These are phyloP conservation scores for Beauveria rudraprayagi DNA, from an alignment of 2,329 filamentous ascomycete species.

Conservation along the genomic window DNA sequence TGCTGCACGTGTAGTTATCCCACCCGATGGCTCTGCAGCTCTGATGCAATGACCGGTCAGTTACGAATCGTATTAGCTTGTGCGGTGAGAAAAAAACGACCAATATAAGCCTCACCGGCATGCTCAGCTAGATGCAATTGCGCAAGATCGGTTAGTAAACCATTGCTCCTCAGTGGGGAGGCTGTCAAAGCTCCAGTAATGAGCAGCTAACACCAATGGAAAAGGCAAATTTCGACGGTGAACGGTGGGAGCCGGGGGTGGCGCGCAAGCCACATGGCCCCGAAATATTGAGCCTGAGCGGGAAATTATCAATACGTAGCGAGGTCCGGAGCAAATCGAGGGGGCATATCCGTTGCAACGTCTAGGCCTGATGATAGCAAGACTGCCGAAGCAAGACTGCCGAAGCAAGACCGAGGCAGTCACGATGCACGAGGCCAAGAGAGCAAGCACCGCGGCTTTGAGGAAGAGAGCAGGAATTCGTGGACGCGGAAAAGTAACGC, in stretches of 20 bases:
- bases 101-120: background rate
- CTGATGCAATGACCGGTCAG: background rate
- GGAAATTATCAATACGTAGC: background rate
- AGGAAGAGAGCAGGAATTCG: background rate
- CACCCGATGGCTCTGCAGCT: background rate
- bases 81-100: background rate
- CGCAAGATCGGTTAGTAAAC: background rate
- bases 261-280: slow-evolving; percentile 1
- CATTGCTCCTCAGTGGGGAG: slow-evolving; percentile 2
- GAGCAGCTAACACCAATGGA: background rate
- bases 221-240: background rate
- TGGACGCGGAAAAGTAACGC: background rate
- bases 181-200: background rate
- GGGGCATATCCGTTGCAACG: background rate
- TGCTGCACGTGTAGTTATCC: background rate
- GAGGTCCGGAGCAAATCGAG: background rate
- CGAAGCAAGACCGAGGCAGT: background rate
- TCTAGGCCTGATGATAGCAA: background rate
- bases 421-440: background rate
- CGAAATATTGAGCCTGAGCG: background rate
- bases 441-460: background rate
- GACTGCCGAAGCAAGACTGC: background rate
- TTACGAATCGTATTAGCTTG: too few relatives aligned
- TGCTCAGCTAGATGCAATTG: background rate
- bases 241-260: slow-evolving; percentile 1